Percentiles rank a stretch among this genome's conserved stretches.
These are phyloP conservation scores for Mortierella antarctica DNA, from an alignment of 192 early-diverging fungal species.

Conservation along the genomic window DNA sequence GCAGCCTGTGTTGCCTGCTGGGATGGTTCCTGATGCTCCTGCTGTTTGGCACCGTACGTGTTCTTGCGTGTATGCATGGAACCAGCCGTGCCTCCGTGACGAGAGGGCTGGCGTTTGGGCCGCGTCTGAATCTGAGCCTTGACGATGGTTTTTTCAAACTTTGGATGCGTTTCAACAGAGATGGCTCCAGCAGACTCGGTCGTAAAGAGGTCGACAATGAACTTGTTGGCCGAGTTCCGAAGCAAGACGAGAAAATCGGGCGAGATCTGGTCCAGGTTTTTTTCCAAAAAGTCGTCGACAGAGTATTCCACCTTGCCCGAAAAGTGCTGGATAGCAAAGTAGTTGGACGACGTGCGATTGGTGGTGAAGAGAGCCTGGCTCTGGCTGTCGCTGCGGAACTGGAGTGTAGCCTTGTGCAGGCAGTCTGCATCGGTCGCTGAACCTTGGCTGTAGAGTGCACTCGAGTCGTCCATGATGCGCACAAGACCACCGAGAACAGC, in stretches of 20 bases:
- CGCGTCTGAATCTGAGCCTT: slow-evolving; percentile 80
- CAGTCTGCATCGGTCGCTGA: slow-evolving; percentile 57
- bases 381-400: slow-evolving; percentile 49
- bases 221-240: slow-evolving; percentile 74
- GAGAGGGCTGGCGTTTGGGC: slow-evolving; percentile 76
- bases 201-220: slow-evolving; percentile 81
- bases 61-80: slow-evolving; percentile 38
- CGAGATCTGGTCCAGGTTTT: slow-evolving; percentile 77
- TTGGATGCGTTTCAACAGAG: slow-evolving; percentile 78
- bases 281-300: slow-evolving; percentile 80
- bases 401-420: slow-evolving; percentile 54
- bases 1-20: not conserved
- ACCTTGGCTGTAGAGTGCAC: slow-evolving; percentile 56
- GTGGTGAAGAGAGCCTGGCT: slow-evolving; percentile 53
- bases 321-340: slow-evolving; percentile 84
- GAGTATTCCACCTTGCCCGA: slow-evolving; percentile 79
- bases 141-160: slow-evolving; percentile 76
- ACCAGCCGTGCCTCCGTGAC: slow-evolving; percentile 17
- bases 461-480: slow-evolving; percentile 58
- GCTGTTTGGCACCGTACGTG: slow-evolving; percentile 19
- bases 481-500: slow-evolving; percentile 56
- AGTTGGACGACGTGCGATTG: slow-evolving; percentile 50
- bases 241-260: slow-evolving; percentile 90
- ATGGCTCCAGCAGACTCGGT: slow-evolving; percentile 66
- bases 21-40: not conserved